Percentiles rank a stretch among this genome's conserved stretches.
Conservation (phyloP, 1,284 basidiomycete genomes). For the Leccinum pachyderme region DNA sequence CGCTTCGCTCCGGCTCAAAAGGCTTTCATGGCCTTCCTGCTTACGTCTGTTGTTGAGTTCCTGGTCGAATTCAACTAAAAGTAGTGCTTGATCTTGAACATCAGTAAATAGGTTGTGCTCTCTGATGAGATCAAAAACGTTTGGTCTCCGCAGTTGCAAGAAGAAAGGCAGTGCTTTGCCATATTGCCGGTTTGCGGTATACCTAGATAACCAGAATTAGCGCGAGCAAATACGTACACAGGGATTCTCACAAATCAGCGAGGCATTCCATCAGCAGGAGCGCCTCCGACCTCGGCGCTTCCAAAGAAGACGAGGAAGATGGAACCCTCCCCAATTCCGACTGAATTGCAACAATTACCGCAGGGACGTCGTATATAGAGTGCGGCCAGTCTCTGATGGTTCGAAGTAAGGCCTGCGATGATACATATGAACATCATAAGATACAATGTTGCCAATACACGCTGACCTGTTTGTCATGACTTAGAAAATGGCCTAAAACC, state of each 20-base stretch:
- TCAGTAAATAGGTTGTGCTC: conserved; percentile 95
- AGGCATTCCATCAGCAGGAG: conserved; percentile 85
- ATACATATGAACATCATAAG: conserved; percentile 8
- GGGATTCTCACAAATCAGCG: conserved; percentile 73
- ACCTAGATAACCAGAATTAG: conserved; percentile 29
- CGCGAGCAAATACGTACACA: neutral
- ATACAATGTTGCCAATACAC: neutral
- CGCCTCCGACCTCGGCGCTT: conserved; percentile 38
- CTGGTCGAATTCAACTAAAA: conserved; percentile 93
- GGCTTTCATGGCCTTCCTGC: conserved; percentile 39
- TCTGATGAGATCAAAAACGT: conserved; percentile 93
- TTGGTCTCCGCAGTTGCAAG: conserved; percentile 80
- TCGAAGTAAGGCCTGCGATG: conserved; percentile 61
- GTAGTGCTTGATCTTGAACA: conserved; percentile 89
- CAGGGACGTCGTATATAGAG: conserved; percentile 85
- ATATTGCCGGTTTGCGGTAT: conserved; percentile 85
- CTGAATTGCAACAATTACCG: conserved; percentile 86
- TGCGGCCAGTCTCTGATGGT: conserved; percentile 89
- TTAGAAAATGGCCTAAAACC: conserved; percentile 86
- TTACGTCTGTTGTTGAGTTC: conserved; percentile 71
- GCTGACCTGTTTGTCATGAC: conserved; percentile 71
- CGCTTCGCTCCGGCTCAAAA: conserved; percentile 57
- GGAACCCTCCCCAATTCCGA: conserved; percentile 73
- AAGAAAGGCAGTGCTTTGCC: conserved; percentile 92
- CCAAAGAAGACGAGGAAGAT: conserved; percentile 47